These are phyloP conservation scores for Neofusicoccum sp. DNA, from an alignment of 2,329 filamentous ascomycete genomes.

Conservation along the genomic window DNA sequence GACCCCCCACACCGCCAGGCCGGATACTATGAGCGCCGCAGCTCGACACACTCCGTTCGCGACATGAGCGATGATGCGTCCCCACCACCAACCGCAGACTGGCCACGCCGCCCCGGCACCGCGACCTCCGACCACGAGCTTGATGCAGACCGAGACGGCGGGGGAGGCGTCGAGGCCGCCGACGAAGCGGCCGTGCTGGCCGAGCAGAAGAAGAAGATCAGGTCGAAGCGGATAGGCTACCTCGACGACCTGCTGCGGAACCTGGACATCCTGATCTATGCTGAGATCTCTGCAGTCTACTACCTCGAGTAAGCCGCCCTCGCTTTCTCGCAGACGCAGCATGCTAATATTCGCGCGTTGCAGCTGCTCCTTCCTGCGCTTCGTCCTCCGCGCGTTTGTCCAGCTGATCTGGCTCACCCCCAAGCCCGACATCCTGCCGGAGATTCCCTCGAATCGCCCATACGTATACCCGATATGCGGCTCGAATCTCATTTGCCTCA, in stretches of 20 bases:
- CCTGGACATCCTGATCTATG: constrained; percentile 63
- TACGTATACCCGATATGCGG: constrained; percentile 58
- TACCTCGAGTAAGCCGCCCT: constrained; percentile 60
- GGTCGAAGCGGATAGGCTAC: constrained; percentile 38
- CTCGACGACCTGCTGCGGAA: constrained; percentile 60
- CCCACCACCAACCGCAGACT: constrained; percentile 34
- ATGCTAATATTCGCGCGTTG: not conserved
- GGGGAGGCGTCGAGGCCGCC: not conserved
- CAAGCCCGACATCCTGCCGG: constrained; percentile 56
- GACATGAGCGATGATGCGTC: constrained; percentile 45
- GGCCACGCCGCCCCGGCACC: constrained; percentile 9
- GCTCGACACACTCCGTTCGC: constrained; percentile 23
- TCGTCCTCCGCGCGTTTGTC: constrained; percentile 56
- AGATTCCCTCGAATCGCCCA: constrained; percentile 54
- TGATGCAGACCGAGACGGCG: constrained; percentile 11
- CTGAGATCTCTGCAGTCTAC: constrained; percentile 63
- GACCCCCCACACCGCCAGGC: not conserved
- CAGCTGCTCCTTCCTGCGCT: constrained; percentile 62
- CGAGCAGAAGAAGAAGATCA: constrained; percentile 37
- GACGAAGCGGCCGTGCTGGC: constrained; percentile 27
- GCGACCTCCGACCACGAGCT: constrained; percentile 14
- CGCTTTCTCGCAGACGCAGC: not conserved
- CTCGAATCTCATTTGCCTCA: constrained; percentile 58
- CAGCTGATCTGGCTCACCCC: constrained; percentile 63
- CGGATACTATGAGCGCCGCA: constrained; percentile 16